Base-by-base conservation (phyloP, 148 eudicot species). In the Heliosperma pusillum region DNA sequence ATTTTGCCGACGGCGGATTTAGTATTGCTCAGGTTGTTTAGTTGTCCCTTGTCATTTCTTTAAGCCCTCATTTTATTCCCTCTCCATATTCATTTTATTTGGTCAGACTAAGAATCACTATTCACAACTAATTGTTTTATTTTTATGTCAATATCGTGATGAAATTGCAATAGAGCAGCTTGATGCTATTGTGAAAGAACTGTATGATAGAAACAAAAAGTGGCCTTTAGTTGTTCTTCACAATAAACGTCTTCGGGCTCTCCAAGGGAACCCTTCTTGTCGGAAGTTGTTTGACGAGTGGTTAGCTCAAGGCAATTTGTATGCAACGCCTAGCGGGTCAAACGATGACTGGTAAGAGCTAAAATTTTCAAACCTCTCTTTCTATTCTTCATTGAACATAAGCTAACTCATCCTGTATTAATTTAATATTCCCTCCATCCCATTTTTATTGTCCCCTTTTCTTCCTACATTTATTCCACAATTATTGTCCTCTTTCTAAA, bases 191-290 rank as follows among this genome's bases (percentile, higher is more conserved):
- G 93, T 95, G 50, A 87, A 82, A 27, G 90, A 90, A 74, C 83
- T 92, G 36, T 83, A 92, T 77, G 73, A 69, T 26, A 88, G 83
- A 78, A 88, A 74, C 74, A 78, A 87, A 60, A 95, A 85, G 78
- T 88, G 93, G 97, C 98, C 98, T 2, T 89, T 95, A 47, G 88
- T 95, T 70, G 80, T 95, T 69, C 76, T 95, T 81, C 98, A 95
- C 74, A 92, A 83, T 29, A 92, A 90, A 76, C 90, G 97, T 47
- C 77, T 95, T 7, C 84, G 80, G 13, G 44, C 88, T 52, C 88
- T 95, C 66, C 84, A 82, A 27, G 88, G 81, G 58, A 83, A 87
- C 75, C 85, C 93, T 74, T 71, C 83, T 26, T 76, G 79, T 71
- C 85, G 86, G 67, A 88, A 82, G 81, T 66, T 92, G 36, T 76